Evolutionary conservation across 352 stramenopile species (phyloP).

Genomic region (Pythium apleroticum): DNA sequence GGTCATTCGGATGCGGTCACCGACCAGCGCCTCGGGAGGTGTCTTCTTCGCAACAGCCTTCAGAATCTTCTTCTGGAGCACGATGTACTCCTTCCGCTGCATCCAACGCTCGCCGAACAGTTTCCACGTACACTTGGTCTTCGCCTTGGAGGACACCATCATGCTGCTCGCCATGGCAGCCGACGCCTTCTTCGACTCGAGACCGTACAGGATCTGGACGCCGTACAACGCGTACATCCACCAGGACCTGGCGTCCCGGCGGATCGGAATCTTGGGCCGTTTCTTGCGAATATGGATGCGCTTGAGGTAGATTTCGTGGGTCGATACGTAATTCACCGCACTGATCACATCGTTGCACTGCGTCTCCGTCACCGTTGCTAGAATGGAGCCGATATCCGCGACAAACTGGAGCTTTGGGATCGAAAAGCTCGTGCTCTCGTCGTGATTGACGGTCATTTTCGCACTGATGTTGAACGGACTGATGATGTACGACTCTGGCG

Average conservation of each 20-base stretch:
- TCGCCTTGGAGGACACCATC: conserved; percentile 22
- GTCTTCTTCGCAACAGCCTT: conserved; percentile 59
- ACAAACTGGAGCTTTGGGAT: conserved; percentile 75
- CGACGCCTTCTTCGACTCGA: conserved; percentile 26
- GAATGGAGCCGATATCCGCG: conserved; percentile 65
- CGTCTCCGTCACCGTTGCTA: conserved; percentile 55
- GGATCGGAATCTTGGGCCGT: conserved; percentile 49
- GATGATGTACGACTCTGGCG: conserved; percentile 55
- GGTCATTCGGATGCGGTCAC: conserved; percentile 47
- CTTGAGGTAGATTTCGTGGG: conserved; percentile 83
- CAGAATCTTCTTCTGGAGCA: conserved; percentile 70
- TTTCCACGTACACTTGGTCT: conserved; percentile 47
- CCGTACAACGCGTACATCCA: conserved; percentile 80
- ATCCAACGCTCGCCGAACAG: conserved; percentile 59
- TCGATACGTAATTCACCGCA: conserved; percentile 77
- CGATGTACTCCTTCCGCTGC: conserved; percentile 70
- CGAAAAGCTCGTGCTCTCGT: conserved; percentile 57
- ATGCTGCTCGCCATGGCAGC: conserved; percentile 3
- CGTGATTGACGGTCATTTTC: conserved; percentile 82
- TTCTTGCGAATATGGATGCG: conserved; percentile 73
- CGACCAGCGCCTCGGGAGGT: conserved; percentile 41
- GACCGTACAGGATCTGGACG: conserved; percentile 58
- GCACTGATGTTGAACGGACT: conserved; percentile 71
- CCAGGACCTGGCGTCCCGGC: conserved; percentile 53
- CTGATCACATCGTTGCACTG: conserved; percentile 82